A percentile compares a stretch with the other conserved stretches of the same genome.
Evolutionary conservation across 441 rosid species (phyloP).

Genomic region (Geranium incanum): DNA sequence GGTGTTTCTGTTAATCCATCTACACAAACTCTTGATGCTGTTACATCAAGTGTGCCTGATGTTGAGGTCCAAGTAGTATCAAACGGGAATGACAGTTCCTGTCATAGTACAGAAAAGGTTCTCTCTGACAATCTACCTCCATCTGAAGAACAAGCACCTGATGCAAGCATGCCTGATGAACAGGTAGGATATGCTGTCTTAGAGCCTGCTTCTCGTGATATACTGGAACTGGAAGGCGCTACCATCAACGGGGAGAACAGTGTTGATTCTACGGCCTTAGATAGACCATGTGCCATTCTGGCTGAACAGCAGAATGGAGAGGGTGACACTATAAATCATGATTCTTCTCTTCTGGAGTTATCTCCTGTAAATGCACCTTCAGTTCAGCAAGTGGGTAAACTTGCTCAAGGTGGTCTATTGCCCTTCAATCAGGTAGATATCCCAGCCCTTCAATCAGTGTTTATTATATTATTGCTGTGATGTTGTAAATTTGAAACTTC

Average conservation of each 20-base stretch:
- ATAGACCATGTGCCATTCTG: constrained; percentile 3
- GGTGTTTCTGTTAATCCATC: too few species aligned
- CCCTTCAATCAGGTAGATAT: constrained; percentile 30
- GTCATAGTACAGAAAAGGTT: too few species aligned
- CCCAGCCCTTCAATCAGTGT: neutral
- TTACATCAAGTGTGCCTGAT: constrained; percentile 22
- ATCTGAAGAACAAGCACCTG: constrained; percentile 22
- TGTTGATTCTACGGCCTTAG: constrained; percentile 23
- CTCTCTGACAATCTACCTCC: too few species aligned
- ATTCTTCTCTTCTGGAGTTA: neutral
- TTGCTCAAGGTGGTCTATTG: constrained; percentile 21
- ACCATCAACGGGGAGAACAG: constrained; percentile 18
- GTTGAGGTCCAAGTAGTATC: constrained; percentile 22
- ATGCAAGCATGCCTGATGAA: constrained; percentile 12
- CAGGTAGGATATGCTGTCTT: constrained; percentile 10
- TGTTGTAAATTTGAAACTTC: neutral
- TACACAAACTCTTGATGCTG: constrained; percentile 14
- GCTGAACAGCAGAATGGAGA: neutral
- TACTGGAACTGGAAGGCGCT: constrained; percentile 13
- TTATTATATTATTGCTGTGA: neutral
- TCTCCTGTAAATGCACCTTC: constrained; percentile 11
- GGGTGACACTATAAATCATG: neutral
- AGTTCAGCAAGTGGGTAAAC: constrained; percentile 20
- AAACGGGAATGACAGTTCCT: neutral
- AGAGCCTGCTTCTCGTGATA: constrained; percentile 21